These are phyloP conservation scores for Fragosphaeria purpurea DNA, from an alignment of 2,329 filamentous ascomycete species.

Conservation along the genomic window DNA sequence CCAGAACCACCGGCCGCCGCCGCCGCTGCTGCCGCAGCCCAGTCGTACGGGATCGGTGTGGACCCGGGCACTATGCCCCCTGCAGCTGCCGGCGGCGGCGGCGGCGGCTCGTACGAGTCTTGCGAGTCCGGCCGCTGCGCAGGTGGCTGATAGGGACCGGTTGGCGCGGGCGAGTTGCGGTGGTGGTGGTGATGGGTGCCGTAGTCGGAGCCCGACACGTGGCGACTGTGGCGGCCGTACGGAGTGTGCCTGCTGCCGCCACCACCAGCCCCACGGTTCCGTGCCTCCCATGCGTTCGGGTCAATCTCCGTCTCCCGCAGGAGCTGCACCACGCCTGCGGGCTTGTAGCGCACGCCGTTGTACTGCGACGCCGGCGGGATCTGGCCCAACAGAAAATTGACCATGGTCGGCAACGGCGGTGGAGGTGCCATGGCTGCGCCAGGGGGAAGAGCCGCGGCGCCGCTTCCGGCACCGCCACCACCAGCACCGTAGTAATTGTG, in stretches of 20 bases:
- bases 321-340: conserved; percentile 62
- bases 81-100: conserved; percentile 12
- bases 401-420: conserved; percentile 62
- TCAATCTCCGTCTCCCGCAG: conserved; percentile 58
- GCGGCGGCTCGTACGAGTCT: conserved; percentile 32
- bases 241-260: conserved; percentile 4
- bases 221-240: conserved; percentile 23
- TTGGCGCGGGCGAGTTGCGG: conserved; percentile 10
- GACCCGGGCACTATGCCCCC: too few species aligned
- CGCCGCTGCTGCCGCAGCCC: too few species aligned
- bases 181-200: conserved; percentile 15
- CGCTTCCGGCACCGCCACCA: conserved; percentile 19
- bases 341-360: conserved; percentile 57
- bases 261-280: background rate
- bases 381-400: conserved; percentile 57
- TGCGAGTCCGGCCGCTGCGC: conserved; percentile 40
- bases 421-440: conserved; percentile 20
- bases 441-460: conserved; percentile 4
- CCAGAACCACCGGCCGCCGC: too few species aligned
- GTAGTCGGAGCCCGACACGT: conserved; percentile 32
- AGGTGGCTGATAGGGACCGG: conserved; percentile 37
- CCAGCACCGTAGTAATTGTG: conserved; percentile 22
- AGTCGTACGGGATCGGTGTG: too few species aligned
- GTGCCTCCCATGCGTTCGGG: conserved; percentile 40
- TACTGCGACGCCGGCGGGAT: conserved; percentile 67